phyloP scores from a whole-genome alignment of 176 grass and related monocot genomes.

The Luzula sylvatica region DNA sequence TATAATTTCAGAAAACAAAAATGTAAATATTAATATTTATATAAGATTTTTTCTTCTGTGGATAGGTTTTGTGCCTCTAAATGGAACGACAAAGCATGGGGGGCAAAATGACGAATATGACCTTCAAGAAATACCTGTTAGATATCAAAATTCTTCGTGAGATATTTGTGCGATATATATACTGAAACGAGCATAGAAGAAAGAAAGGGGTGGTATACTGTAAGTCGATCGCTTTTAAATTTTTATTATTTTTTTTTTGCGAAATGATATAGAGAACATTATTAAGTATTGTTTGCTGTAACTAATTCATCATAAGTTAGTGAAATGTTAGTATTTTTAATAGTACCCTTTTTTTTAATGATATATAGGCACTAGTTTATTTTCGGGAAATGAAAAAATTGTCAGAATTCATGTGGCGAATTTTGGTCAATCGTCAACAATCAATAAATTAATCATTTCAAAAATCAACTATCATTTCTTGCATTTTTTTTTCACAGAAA shows the following conservation, averaged over 20 bases:
- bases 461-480: no score
- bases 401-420: no score
- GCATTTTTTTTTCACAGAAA: no score
- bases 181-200: background rate
- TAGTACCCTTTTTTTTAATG: no score
- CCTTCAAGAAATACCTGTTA: conserved; percentile 18
- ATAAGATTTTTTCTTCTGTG: background rate
- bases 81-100: conserved; percentile 17
- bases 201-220: conserved; percentile 11
- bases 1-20: background rate
- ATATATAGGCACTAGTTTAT: no score
- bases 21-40: background rate
- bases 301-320: background rate
- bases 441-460: no score
- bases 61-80: background rate
- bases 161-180: conserved; percentile 6
- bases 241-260: background rate
- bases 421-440: no score
- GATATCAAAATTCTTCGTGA: conserved; percentile 3
- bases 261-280: conserved; percentile 1
- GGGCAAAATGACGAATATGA: conserved; percentile 7
- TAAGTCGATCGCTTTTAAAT: background rate
- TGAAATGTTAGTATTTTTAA: no score
- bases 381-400: no score
- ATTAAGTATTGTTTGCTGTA: background rate